Conservation (phyloP, 2,329 filamentous ascomycete genomes). For the Boeremia lycopersici region DNA sequence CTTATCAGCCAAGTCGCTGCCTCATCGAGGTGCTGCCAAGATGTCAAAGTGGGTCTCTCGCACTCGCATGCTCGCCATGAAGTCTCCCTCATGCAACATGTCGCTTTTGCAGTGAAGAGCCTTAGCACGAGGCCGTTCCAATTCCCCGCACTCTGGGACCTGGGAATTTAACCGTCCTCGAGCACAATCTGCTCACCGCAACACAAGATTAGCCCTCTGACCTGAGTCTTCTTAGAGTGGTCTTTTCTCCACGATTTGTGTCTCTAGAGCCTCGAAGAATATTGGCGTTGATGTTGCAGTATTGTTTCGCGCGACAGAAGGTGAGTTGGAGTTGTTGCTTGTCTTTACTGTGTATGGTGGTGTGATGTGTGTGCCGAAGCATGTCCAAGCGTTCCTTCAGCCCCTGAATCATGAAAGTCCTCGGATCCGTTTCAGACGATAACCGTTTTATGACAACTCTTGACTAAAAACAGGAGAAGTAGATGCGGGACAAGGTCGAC, state of each 20-base stretch:
- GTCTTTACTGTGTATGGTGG: too few relatives aligned
- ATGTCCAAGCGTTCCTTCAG: too few relatives aligned
- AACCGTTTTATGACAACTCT: conserved; percentile 12
- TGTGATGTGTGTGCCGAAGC: too few relatives aligned
- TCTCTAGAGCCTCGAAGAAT: too few relatives aligned
- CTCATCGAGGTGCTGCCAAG: neutral
- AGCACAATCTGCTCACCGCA: conserved; percentile 2
- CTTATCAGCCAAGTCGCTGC: conserved; percentile 3
- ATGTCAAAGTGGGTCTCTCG: conserved; percentile 2
- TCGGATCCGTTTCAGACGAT: neutral
- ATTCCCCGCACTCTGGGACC: too few relatives aligned
- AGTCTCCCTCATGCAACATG: neutral
- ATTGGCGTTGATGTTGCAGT: too few relatives aligned
- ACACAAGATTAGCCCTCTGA: neutral
- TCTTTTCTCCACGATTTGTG: too few relatives aligned
- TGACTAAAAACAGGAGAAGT: neutral
- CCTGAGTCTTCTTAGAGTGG: too few relatives aligned
- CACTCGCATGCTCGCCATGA: neutral
- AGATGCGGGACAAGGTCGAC: neutral
- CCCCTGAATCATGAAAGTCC: neutral
- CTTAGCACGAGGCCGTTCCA: too few relatives aligned
- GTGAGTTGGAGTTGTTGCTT: too few relatives aligned
- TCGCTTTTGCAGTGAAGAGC: conserved; percentile 3
- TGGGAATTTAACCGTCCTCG: too few relatives aligned
- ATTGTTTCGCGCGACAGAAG: too few relatives aligned